phyloP scores from a whole-genome alignment of 2,329 filamentous ascomycete species.

The Diaporthe ampelina region DNA sequence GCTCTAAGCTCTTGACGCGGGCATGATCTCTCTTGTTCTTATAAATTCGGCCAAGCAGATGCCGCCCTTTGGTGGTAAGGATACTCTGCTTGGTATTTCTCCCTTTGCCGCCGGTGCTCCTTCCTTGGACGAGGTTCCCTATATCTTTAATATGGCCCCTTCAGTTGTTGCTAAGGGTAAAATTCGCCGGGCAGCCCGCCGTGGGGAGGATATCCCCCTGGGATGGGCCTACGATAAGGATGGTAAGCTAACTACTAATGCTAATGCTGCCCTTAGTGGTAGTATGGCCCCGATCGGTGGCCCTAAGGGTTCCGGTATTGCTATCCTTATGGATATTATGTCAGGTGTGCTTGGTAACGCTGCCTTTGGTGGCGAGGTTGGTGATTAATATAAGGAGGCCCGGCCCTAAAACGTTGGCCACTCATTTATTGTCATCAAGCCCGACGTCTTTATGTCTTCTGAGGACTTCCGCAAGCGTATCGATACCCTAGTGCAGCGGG shows the following conservation, averaged over 20 bases:
- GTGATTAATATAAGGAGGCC: slow-evolving; percentile 67
- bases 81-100: slow-evolving; percentile 49
- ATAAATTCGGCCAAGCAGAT: slow-evolving; percentile 51
- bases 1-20: slow-evolving; percentile 43
- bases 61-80: slow-evolving; percentile 51
- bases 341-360: slow-evolving; percentile 69
- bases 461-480: slow-evolving; percentile 64
- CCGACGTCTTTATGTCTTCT: slow-evolving; percentile 65
- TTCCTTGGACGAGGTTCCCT: slow-evolving; percentile 63
- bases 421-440: slow-evolving; percentile 67
- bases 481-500: slow-evolving; percentile 41
- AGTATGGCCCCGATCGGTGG: slow-evolving; percentile 65
- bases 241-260: slow-evolving; percentile 44
- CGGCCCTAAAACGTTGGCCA: slow-evolving; percentile 66
- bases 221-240: slow-evolving; percentile 45
- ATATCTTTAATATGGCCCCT: slow-evolving; percentile 46
- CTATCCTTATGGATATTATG: slow-evolving; percentile 76
- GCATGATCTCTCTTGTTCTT: slow-evolving; percentile 48
- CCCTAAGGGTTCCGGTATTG: slow-evolving; percentile 70
- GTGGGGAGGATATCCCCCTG: slow-evolving; percentile 45
- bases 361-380: slow-evolving; percentile 70
- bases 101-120: slow-evolving; percentile 67
- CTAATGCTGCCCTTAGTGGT: slow-evolving; percentile 42
- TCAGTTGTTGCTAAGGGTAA: slow-evolving; percentile 46
- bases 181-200: slow-evolving; percentile 45